Evolutionary conservation across 805 yeast genomes (phyloP), one percentile per base, ranked within the genome.

Genomic region (Sugiyamaella lignohabitans): DNA sequence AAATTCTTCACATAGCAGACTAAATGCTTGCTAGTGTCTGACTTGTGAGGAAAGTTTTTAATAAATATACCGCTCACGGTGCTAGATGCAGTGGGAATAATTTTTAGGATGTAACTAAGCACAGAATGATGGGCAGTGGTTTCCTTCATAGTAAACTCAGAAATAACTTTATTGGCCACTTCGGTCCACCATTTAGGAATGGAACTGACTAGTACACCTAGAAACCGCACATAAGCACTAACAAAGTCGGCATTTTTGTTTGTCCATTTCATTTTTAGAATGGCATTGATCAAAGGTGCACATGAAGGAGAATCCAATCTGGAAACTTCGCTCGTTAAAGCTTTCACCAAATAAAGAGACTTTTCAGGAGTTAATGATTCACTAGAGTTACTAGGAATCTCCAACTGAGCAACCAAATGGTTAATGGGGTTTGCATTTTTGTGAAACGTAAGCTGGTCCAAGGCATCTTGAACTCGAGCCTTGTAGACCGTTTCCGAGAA

Each of bases 151-250:
- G 61, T 65, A 56, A 91, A 84, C 57, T 80, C 87, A 17, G 71
- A 57, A 8, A 88, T 74, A n/a, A 91, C 64, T 48, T 77, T 75
- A 50, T 73, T 69, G 18, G 85, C 80, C n/a, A 91, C 86, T 49
- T 86, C 94, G 52, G 78, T 75, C 78, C 93, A 80, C 86, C 95
- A 91, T 63, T 81, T 86, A 5, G 98, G 98, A 50, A 82, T 73
- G 40, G 91, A 84, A 2, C 95, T 83, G 34, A 89, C 85, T 45
- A 91, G 72, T 22, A 89, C 85, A 39, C 79, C 74, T 40, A 87
- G 67, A 63, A 93, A 93, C 38, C 79, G 81, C 40, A 82, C 74
- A 64, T 84, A 88, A 40, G 72, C 67, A 42, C 71, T 68, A 21
- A 77, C 65, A 54, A 81, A 76, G 14, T 57, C 52, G 6, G 59